Conservation (phyloP, 371 early-diverging fungal genomes). For the Mucor sp. region DNA sequence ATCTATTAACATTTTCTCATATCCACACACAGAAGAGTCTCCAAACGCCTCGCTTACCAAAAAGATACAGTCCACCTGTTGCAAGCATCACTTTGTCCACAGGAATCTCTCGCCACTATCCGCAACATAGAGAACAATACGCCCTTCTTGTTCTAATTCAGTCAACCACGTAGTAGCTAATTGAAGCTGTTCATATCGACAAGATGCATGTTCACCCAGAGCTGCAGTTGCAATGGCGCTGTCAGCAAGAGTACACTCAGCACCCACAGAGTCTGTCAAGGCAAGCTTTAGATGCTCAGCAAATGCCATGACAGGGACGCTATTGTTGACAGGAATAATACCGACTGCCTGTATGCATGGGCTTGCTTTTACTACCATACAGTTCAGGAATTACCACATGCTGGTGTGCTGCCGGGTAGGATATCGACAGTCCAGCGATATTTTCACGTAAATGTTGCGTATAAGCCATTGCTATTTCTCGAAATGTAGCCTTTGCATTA, state of each 20-base stretch:
- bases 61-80: constrained; percentile 94
- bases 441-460: constrained; percentile 26
- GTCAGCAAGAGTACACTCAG: constrained; percentile 75
- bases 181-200: constrained; percentile 88
- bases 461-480: constrained; percentile 58
- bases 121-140: constrained; percentile 92
- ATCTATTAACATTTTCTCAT: constrained; percentile 85
- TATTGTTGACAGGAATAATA: constrained; percentile 83
- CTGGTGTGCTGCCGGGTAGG: constrained; percentile 2
- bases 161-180: constrained; percentile 89
- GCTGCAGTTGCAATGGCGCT: constrained; percentile 75
- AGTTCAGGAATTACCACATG: constrained; percentile 36
- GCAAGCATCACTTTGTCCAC: constrained; percentile 95
- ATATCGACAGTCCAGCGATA: constrained; percentile 7
- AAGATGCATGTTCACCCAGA: constrained; percentile 93
- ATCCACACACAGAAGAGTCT: constrained; percentile 88
- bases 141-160: constrained; percentile 87
- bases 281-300: constrained; percentile 79
- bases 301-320: constrained; percentile 89
- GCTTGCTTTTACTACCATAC: constrained; percentile 81
- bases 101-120: constrained; percentile 87
- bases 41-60: constrained; percentile 90
- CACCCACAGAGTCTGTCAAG: constrained; percentile 69
- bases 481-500: no score
- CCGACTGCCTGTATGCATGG: constrained; percentile 93